Percentiles rank a stretch among this genome's conserved stretches.
Evolutionary conservation across 1,284 basidiomycete genomes (phyloP).

Genomic region (Fomitopsis betulina): DNA sequence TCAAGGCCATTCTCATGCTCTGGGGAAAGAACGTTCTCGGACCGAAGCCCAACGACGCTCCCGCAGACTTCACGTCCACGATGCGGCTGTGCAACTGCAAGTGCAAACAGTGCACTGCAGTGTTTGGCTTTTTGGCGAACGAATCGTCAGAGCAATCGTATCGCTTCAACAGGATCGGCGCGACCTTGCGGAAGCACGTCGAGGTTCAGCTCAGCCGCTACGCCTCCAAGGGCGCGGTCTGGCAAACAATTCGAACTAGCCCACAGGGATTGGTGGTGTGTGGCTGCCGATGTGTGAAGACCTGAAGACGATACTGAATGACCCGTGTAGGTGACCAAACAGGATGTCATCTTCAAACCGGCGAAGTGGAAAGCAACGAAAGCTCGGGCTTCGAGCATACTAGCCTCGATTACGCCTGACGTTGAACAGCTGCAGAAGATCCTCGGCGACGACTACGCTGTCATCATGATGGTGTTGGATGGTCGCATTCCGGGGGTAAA

Average conservation of each 20-base stretch:
- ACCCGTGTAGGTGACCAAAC: background rate
- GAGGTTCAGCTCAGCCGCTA: background rate
- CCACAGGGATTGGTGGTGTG: background rate
- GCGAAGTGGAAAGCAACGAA: background rate
- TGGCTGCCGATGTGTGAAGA: background rate
- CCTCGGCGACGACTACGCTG: background rate
- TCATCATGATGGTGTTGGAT: background rate
- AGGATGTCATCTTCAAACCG: background rate
- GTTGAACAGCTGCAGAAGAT: background rate
- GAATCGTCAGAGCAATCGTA: background rate
- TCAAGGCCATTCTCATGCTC: background rate
- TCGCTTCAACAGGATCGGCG: background rate
- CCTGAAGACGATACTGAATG: background rate
- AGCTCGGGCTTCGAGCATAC: background rate
- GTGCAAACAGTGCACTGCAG: background rate
- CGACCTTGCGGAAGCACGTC: background rate
- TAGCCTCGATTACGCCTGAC: conserved; percentile 6
- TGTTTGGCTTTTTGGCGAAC: background rate
- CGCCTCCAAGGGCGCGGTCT: background rate
- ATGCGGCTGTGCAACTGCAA: background rate
- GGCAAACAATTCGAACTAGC: background rate
- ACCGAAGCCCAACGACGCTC: background rate
- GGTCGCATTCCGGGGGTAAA: background rate
- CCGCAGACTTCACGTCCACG: background rate
- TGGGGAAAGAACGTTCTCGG: background rate